Conservation (phyloP, 495 filamentous ascomycete species). For the Terfezia boudieri region DNA sequence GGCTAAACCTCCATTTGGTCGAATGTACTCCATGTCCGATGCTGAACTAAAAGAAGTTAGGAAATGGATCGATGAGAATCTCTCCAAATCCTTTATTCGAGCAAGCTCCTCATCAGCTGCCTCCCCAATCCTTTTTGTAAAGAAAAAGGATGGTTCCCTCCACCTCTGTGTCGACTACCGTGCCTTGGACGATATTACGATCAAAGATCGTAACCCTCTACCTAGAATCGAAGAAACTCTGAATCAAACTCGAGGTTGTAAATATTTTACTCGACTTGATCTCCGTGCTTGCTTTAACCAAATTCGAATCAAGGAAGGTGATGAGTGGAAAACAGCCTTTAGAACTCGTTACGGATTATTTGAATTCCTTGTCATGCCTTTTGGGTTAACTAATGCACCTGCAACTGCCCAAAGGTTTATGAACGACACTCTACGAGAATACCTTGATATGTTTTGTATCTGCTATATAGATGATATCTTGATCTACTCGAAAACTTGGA, state of each 20-base stretch:
- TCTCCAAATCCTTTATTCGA: conserved; percentile 1
- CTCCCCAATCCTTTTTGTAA: conserved; percentile 1
- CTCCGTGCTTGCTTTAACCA: neutral
- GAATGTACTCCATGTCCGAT: neutral
- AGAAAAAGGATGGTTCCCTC: conserved; percentile 1
- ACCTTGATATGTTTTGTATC: conserved; percentile 6
- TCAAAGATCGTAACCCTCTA: conserved; percentile 8
- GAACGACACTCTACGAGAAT: conserved; percentile 6
- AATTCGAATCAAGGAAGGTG: conserved; percentile 2
- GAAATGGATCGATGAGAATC: conserved; percentile 2
- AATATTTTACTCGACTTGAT: conserved; percentile 13
- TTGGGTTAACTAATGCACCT: conserved; percentile 5
- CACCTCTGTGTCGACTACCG: conserved; percentile 6
- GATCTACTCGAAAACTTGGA: conserved; percentile 6
- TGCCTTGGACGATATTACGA: conserved; percentile 6
- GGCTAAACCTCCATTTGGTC: neutral
- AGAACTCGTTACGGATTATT: conserved; percentile 15
- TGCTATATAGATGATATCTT: conserved; percentile 11
- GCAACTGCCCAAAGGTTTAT: conserved; percentile 5
- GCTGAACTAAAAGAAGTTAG: conserved; percentile 2
- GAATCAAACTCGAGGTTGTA: conserved; percentile 1
- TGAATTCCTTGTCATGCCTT: conserved; percentile 17
- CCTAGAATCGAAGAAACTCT: conserved; percentile 2
- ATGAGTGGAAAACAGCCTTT: conserved; percentile 7
- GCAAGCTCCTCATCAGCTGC: neutral